phyloP scores from a whole-genome alignment of 768 basidiomycete genomes.

The Cystofilobasidium bisporidii region DNA sequence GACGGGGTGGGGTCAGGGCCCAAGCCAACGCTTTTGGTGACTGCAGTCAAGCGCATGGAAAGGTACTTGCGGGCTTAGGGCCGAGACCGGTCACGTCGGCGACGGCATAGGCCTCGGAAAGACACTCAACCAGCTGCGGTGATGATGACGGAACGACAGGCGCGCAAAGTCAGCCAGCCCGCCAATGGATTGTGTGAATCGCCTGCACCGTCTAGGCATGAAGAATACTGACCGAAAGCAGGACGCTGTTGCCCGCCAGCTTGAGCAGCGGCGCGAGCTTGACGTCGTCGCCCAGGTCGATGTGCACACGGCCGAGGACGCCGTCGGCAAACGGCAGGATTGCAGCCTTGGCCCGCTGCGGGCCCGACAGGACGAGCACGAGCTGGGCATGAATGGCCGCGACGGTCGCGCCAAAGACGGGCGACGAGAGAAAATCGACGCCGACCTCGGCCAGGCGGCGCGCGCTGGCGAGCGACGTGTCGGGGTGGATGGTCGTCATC shows the following conservation, averaged over 20 bases:
- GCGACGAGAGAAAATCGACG: background rate
- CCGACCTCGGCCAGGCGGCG: background rate
- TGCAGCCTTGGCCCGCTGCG: background rate
- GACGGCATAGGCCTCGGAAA: background rate
- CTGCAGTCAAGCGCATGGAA: too few species aligned
- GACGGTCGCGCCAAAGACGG: background rate
- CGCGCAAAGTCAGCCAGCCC: too few species aligned
- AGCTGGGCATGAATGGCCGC: background rate
- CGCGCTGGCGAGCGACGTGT: background rate
- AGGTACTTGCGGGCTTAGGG: background rate
- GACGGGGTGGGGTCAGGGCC: too few species aligned
- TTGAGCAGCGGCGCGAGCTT: background rate
- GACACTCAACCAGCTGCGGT: background rate
- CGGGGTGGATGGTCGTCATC: background rate
- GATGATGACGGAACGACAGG: too few species aligned
- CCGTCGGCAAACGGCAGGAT: background rate
- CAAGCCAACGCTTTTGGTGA: too few species aligned
- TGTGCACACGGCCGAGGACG: background rate
- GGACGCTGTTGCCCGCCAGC: background rate
- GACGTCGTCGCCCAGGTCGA: background rate
- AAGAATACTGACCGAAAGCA: background rate
- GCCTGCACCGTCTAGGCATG: too few species aligned
- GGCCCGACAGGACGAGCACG: background rate
- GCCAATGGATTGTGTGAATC: too few species aligned
- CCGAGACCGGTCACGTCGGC: background rate